Conservation (phyloP, 129 eudicot species). For the Kitagawia praeruptora region DNA sequence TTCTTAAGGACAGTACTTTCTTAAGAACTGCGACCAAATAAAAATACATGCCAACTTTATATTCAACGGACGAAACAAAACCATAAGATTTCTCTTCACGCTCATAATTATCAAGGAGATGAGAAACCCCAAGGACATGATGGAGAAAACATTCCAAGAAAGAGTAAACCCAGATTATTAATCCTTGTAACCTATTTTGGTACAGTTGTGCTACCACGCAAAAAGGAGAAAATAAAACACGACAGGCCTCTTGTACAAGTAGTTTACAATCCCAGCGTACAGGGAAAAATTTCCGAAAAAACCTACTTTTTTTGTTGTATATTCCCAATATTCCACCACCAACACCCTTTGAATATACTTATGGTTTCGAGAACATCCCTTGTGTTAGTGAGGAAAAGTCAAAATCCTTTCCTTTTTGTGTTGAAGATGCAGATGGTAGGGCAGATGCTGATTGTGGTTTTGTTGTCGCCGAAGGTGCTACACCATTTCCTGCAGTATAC, state of each 20-base stretch:
- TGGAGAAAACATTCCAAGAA: conserved; percentile 8
- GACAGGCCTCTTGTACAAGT: conserved; percentile 48
- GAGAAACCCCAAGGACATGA: background rate
- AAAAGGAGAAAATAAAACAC: conserved; percentile 17
- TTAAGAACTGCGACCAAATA: background rate
- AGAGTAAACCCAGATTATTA: conserved; percentile 21
- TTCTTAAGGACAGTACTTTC: background rate
- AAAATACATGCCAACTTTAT: background rate
- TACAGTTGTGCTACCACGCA: conserved; percentile 16
- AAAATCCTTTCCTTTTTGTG: conserved; percentile 63
- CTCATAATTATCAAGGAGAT: background rate
- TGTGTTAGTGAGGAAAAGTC: conserved; percentile 97
- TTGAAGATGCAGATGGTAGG: conserved; percentile 40
- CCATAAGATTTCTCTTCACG: background rate
- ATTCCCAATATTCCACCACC: conserved; percentile 10
- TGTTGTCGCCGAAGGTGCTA: conserved; percentile 33
- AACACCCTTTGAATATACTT: conserved; percentile 22
- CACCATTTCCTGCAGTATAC: conserved; percentile 40
- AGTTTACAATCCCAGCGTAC: conserved; percentile 45
- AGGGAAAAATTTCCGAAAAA: conserved; percentile 22
- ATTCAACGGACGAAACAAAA: background rate
- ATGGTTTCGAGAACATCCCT: conserved; percentile 83
- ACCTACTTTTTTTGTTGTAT: conserved; percentile 4
- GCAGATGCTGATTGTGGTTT: conserved; percentile 38
- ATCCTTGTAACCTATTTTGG: conserved; percentile 16